Evolutionary conservation across 2,329 filamentous ascomycete species (phyloP), one percentile per base, ranked within the genome.

Genomic region (Apiospora hydei): DNA sequence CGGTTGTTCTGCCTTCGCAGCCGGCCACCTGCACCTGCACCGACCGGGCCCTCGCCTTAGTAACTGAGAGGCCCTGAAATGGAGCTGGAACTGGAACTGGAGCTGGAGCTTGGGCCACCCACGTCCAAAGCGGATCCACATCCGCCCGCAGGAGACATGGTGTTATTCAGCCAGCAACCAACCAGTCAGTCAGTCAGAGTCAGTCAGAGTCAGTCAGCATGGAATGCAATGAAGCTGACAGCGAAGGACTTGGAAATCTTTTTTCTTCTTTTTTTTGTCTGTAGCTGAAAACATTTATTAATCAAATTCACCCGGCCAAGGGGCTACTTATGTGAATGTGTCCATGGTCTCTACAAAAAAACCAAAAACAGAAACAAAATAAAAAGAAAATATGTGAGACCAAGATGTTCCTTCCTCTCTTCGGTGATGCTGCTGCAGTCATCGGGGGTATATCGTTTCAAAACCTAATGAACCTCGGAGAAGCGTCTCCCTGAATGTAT

Each of bases 1-100:
- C 72, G 67, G 68, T 72, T 73, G 68, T 72, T 73, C 72, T 73
- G 70, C 71, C 72, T 73, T 72, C 57, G 18, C 34, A 64, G 57
- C 57, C 57, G 34, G 57, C 41, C 34, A 38, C 34, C 7, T 30
- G 26, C 26, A 30, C 26, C 26, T 30, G 3, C 53, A 61, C 53
- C 53, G 53, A 61, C 30, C 53, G 53, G 53, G 26, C 18, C 44
- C 30, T 34, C 26, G 53, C 53, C 30, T 38, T 21, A 11, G 30
- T 5, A 57, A 26, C 53, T 21, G 6, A n/a, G 6, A n/a, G 57
- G 34, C 21, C 18, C 57, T 64, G 21, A 61, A 26, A 6, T 34
- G 26, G 34, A 38, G 53, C 16, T 34, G 26, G 26, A 30, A 30
- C 26, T 30, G 26, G 47, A 61, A 26, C 53, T 61, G 51, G 30